Conservation (phyloP, 2,329 filamentous ascomycete species). For the Parafenestella ontariensis region DNA sequence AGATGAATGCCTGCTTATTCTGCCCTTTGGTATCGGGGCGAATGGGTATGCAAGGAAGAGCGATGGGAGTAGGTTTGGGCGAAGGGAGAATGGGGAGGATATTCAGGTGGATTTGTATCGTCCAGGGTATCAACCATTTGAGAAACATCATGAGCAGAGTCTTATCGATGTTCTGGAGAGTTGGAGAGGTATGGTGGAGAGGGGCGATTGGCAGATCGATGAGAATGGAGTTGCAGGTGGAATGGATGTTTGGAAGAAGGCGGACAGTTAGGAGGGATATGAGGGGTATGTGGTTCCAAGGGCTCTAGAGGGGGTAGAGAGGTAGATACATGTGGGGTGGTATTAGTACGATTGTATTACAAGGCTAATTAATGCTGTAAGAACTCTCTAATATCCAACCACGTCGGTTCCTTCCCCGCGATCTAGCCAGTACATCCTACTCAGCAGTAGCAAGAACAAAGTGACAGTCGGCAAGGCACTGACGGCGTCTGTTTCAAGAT, state of each 20-base stretch:
- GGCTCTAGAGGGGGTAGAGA: slow-evolving; percentile 2
- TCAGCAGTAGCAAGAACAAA: too few relatives aligned
- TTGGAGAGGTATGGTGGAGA: slow-evolving; percentile 28
- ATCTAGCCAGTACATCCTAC: too few relatives aligned
- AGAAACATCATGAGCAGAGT: slow-evolving; percentile 10
- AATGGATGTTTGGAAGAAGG: slow-evolving; percentile 28
- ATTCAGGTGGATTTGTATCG: slow-evolving; percentile 17
- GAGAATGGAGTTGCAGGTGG: slow-evolving; percentile 20
- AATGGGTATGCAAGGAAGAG: slow-evolving; percentile 22
- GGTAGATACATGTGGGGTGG: too few relatives aligned
- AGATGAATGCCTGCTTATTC: slow-evolving; percentile 17
- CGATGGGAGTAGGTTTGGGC: slow-evolving; percentile 20
- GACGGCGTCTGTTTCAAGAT: too few relatives aligned
- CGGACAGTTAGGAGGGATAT: slow-evolving; percentile 19
- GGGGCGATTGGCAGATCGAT: slow-evolving; percentile 25
- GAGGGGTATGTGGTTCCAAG: slow-evolving; percentile 18
- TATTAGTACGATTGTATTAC: too few relatives aligned
- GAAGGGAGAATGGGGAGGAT: slow-evolving; percentile 1
- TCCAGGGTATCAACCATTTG: slow-evolving; percentile 13
- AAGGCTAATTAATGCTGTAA: too few relatives aligned
- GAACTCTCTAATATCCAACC: too few relatives aligned
- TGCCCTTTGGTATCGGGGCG: slow-evolving; percentile 25
- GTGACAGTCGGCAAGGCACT: too few relatives aligned
- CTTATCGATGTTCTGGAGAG: slow-evolving; percentile 19
- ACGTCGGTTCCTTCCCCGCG: too few relatives aligned